These are phyloP conservation scores for Termitomyces eurrhizus DNA, from an alignment of 768 basidiomycete species.

Conservation along the genomic window DNA sequence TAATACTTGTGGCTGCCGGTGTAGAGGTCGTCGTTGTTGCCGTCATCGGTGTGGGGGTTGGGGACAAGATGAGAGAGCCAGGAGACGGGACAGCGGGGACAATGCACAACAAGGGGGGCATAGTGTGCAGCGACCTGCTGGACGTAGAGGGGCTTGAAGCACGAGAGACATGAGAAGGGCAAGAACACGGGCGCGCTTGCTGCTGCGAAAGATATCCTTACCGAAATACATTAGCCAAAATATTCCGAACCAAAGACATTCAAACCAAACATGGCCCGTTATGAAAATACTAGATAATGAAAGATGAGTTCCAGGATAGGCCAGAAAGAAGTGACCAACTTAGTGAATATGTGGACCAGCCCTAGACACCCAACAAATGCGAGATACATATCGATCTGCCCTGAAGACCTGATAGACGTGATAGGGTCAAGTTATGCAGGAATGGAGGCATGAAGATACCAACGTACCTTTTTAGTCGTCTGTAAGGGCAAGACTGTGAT, in stretches of 20 bases:
- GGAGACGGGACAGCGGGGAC: conserved; percentile 49
- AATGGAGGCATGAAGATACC: not conserved
- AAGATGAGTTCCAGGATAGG: conserved; percentile 5
- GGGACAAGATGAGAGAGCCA: conserved; percentile 67
- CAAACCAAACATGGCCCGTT: conserved; percentile 65
- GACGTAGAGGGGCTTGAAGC: conserved; percentile 82
- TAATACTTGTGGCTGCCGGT: conserved; percentile 90
- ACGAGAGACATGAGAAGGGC: conserved; percentile 84
- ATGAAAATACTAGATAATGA: conserved; percentile 45
- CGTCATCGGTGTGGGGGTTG: conserved; percentile 41
- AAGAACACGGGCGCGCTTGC: conserved; percentile 82
- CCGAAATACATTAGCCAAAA: conserved; percentile 60
- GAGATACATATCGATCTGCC: conserved; percentile 54
- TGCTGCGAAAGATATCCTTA: conserved; percentile 26
- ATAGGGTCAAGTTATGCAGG: conserved; percentile 7
- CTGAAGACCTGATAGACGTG: conserved; percentile 28
- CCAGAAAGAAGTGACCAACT: conserved; percentile 38
- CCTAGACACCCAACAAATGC: conserved; percentile 56
- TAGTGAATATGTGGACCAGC: conserved; percentile 52
- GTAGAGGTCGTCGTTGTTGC: conserved; percentile 33
- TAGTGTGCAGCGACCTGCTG: conserved; percentile 88
- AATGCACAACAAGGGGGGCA: conserved; percentile 76
- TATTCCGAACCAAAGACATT: conserved; percentile 55
- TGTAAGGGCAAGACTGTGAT: conserved; percentile 45
- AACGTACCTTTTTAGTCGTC: conserved; percentile 36